Evolutionary conservation across 495 filamentous ascomycete species (phyloP).

Genomic region (Xylaria curta): DNA sequence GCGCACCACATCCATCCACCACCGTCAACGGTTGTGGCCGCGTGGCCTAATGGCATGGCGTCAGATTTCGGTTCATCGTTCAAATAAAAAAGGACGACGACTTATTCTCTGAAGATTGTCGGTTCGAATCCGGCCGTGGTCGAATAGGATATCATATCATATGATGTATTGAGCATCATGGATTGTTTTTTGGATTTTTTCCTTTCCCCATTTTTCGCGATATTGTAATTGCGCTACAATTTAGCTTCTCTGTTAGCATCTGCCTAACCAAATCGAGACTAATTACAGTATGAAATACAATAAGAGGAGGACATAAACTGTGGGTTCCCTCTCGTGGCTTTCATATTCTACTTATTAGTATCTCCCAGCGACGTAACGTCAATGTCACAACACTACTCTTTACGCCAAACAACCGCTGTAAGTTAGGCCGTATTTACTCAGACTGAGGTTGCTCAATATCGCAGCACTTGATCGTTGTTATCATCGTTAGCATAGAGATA

Average conservation of each 20-base stretch:
- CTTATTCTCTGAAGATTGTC: conserved; percentile 19
- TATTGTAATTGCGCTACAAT: neutral
- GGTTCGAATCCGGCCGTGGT: conserved; percentile 24
- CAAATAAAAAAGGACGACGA: neutral
- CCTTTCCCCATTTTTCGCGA: neutral
- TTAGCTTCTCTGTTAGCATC: neutral
- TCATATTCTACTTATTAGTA: no score
- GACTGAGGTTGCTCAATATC: no score
- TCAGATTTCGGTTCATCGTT: conserved; percentile 15
- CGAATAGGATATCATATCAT: neutral
- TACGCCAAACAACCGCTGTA: no score
- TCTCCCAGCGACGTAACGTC: no score
- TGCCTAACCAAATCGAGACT: no score
- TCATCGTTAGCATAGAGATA: no score
- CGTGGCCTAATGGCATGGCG: conserved; percentile 24
- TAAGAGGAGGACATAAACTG: no score
- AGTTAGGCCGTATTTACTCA: no score
- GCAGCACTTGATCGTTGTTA: no score
- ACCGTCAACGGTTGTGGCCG: conserved; percentile 11
- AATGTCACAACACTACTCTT: no score
- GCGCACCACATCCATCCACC: neutral
- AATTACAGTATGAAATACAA: no score
- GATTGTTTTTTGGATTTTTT: neutral
- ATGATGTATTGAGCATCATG: neutral
- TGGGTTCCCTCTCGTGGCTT: no score